phyloP scores from a whole-genome alignment of 192 early-diverging fungal genomes.

The Rhizoclosmatium globosum region DNA sequence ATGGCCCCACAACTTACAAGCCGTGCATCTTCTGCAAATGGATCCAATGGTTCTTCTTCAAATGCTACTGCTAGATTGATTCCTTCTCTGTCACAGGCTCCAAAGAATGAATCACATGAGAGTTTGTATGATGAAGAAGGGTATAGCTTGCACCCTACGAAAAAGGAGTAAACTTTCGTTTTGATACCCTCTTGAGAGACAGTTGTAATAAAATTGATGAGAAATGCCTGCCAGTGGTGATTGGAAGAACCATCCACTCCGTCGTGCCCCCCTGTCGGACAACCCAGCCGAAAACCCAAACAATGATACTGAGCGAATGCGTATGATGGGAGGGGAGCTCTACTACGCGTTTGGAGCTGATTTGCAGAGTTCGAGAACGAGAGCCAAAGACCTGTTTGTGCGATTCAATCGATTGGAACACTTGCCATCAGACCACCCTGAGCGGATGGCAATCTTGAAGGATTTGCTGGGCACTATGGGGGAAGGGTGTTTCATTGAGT shows the following conservation, averaged over 20 bases:
- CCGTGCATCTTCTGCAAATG: background rate
- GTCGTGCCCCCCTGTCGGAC: background rate
- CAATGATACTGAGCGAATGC: background rate
- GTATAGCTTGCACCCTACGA: conserved; percentile 17
- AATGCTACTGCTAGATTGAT: no score
- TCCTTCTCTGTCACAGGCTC: background rate
- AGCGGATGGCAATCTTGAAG: conserved; percentile 39
- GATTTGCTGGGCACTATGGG: conserved; percentile 67
- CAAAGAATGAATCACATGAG: conserved; percentile 8
- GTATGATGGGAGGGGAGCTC: conserved; percentile 68
- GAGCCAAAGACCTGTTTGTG: conserved; percentile 35
- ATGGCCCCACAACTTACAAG: background rate
- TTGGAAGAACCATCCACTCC: background rate
- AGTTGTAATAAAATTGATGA: background rate
- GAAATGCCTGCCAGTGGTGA: background rate
- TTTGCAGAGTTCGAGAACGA: conserved; percentile 47
- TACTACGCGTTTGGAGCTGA: conserved; percentile 67
- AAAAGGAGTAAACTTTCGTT: no score
- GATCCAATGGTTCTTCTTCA: background rate
- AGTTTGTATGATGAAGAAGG: conserved; percentile 33
- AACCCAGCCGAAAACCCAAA: background rate
- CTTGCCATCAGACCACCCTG: conserved; percentile 28
- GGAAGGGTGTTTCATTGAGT: conserved; percentile 66
- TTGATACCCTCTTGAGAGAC: background rate
- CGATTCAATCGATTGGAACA: conserved; percentile 52